Conservation (phyloP, 441 rosid genomes). For the Viola pubescens region DNA sequence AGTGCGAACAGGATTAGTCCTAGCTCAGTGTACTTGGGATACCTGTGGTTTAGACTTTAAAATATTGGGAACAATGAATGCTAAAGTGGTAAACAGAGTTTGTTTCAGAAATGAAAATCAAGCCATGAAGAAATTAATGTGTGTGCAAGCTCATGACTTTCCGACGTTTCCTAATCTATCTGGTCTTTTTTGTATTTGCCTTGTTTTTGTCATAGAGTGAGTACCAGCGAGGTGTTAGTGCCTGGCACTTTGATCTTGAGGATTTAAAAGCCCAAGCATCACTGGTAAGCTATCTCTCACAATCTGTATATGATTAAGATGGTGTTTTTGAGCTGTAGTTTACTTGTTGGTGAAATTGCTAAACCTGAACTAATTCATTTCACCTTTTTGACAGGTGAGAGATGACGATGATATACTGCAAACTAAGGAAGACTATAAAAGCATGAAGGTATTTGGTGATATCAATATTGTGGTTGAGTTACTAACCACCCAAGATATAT, state of each 20-base stretch:
- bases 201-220: conserved; percentile 56
- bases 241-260: conserved; percentile 93
- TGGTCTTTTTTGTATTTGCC: conserved; percentile 1
- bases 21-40: no score
- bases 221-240: conserved; percentile 96
- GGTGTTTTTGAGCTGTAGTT: conserved; percentile 5
- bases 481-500: not conserved
- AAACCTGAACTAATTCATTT: conserved; percentile 13
- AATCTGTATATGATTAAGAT: conserved; percentile 1
- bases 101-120: no score
- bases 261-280: conserved; percentile 96
- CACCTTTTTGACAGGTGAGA: conserved; percentile 39
- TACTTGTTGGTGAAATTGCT: conserved; percentile 13
- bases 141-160: not conserved
- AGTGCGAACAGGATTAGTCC: no score
- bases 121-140: no score
- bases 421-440: conserved; percentile 53
- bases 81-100: no score
- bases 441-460: conserved; percentile 23
- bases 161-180: not conserved
- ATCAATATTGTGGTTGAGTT: conserved; percentile 38
- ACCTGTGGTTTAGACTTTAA: no score
- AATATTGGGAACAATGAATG: no score
- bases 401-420: conserved; percentile 69
- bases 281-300: conserved; percentile 41